Evolutionary conservation across 371 early-diverging fungal species (phyloP).

Genomic region (Zancudomyces culisetae): DNA sequence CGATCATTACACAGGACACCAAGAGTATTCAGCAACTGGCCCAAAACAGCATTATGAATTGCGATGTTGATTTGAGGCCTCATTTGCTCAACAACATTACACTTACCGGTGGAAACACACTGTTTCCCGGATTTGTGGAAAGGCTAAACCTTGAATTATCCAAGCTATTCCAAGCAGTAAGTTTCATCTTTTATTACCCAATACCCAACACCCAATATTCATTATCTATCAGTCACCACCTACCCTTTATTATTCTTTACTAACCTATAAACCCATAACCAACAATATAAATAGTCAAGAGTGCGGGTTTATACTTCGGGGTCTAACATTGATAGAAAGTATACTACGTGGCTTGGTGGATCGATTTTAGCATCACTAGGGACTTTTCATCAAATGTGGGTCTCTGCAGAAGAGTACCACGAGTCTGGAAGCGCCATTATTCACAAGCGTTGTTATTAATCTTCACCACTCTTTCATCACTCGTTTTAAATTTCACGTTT

Average conservation of each 20-base stretch:
- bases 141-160: conserved; percentile 14
- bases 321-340: conserved; percentile 61
- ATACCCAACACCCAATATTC: background rate
- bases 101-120: conserved; percentile 73
- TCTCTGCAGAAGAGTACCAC: conserved; percentile 81
- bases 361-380: conserved; percentile 86
- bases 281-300: conserved; percentile 30
- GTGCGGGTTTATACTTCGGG: conserved; percentile 63
- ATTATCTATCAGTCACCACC: too few species aligned
- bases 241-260: background rate
- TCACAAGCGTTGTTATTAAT: conserved; percentile 65
- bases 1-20: conserved; percentile 6
- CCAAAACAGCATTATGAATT: conserved; percentile 39
- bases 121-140: conserved; percentile 73
- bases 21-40: conserved; percentile 46
- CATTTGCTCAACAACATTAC: conserved; percentile 60
- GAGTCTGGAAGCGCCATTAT: conserved; percentile 69
- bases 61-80: conserved; percentile 77
- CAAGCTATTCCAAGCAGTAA: background rate
- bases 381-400: conserved; percentile 94
- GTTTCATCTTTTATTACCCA: background rate
- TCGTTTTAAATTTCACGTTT: background rate
- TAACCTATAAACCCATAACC: background rate
- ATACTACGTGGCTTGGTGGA: conserved; percentile 89
- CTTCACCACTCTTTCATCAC: background rate